Base-by-base conservation (phyloP, 306 rosid genomes). In the Arachis stenosperma region DNA sequence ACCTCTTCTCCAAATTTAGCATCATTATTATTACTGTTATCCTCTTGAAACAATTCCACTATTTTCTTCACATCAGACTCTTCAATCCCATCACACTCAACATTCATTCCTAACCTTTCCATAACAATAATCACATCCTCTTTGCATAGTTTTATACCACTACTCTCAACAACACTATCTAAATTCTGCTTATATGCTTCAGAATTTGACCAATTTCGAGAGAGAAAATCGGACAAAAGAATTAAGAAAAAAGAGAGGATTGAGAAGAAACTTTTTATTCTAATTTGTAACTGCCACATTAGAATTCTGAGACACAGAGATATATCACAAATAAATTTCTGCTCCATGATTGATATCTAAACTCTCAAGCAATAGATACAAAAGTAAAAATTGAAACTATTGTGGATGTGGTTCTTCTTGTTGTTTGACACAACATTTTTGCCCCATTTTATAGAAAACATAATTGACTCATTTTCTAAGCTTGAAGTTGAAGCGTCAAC, bases 41-140 rank as follows among this genome's bases (percentile, higher is more conserved):
- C 85, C 22, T 53, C 72, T 44, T 74, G 87, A 30, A 80, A 79
- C 72, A 88, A 40, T 46, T 81, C 7, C 40, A 6, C 65, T 22
- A 85, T 40, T 36, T 81, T 79, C 41, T 74, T 27, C 1, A 47
- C 84, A 3, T 73, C 83, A 70, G 75, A 58, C 40, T 40, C 70
- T 22, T 50, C 57, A 10, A 30, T 5, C 6, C 47, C 68, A 10
- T 75, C 77, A 11, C 48, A 15, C 7, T 71, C 33, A 36, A 6
- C 70, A 59, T 6, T 39, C 11, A 83, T 48, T 64, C 86, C 88
- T 27, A 88, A 50, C 22, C 50, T 64, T 12, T 9, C 77, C 85
- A 85, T 83, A 78, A 88, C 85, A 78, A 39, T 55, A 41, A 64
- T 11, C 9, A 74, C 61, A 7, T 85, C 84, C 7, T 81, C 84